Evolutionary conservation across 257 asterid species (phyloP).

Genomic region (Schizonepeta tenuifolia): DNA sequence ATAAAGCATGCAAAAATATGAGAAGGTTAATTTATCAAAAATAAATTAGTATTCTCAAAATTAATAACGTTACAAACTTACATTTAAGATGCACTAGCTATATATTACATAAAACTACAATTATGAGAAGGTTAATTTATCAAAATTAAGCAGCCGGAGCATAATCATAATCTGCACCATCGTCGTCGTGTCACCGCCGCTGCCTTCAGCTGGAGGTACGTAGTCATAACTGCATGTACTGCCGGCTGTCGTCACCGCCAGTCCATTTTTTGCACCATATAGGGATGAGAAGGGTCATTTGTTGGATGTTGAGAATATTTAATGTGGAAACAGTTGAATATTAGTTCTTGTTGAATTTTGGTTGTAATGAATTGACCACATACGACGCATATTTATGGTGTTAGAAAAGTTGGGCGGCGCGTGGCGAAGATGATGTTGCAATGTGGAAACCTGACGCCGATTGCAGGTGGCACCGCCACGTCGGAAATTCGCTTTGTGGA

Average conservation of each 20-base stretch:
- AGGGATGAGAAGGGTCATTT: not conserved
- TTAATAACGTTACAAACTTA: too few species aligned
- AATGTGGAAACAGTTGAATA: not conserved
- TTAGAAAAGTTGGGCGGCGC: slow-evolving; percentile 5
- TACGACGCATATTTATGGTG: slow-evolving; percentile 2
- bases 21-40: too few species aligned
- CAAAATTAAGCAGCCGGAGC: too few species aligned
- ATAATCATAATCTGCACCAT: too few species aligned
- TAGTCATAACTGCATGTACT: not conserved
- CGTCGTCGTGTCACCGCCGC: slow-evolving; percentile 8
- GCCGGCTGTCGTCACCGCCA: not conserved
- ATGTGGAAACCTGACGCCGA: slow-evolving; percentile 11
- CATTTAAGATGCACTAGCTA: too few species aligned
- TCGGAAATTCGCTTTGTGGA: too few species aligned
- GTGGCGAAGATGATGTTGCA: slow-evolving; percentile 7
- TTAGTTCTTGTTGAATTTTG: not conserved
- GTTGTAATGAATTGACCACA: too few species aligned
- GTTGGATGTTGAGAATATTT: not conserved
- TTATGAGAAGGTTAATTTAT: too few species aligned
- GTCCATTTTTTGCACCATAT: not conserved
- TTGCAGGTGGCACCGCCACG: slow-evolving; percentile 14
- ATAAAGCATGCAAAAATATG: too few species aligned
- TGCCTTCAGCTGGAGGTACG: not conserved
- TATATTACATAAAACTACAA: too few species aligned
- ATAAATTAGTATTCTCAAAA: too few species aligned